A percentile compares a stretch with the other conserved stretches of the same genome.
These are phyloP conservation scores for Inga leiocalycina DNA, from an alignment of 306 rosid genomes.

Conservation along the genomic window DNA sequence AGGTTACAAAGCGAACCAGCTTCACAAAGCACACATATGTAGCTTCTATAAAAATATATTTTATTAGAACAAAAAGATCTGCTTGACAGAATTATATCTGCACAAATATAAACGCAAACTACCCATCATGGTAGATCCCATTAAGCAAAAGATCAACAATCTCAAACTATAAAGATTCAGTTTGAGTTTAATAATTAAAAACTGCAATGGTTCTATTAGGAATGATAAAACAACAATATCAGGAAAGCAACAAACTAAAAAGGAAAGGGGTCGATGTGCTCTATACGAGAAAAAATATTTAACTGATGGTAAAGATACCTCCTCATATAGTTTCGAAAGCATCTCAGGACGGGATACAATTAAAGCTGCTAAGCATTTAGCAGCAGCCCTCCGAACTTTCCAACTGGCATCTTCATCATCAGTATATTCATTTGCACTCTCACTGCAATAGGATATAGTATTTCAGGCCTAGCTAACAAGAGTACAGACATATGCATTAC, in stretches of 20 bases:
- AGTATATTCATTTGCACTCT: constrained; percentile 96
- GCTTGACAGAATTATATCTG: neutral
- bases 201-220: neutral
- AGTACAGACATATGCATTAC: constrained; percentile 18
- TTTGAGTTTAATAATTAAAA: neutral
- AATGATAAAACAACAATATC: constrained; percentile 2
- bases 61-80: neutral
- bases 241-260: constrained; percentile 3
- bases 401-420: constrained; percentile 99
- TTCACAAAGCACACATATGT: neutral
- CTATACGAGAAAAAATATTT: neutral
- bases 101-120: neutral
- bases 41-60: neutral
- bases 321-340: constrained; percentile 87
- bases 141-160: constrained; percentile 10
- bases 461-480: constrained; percentile 29
- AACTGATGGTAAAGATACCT: constrained; percentile 56
- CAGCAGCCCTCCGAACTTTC: constrained; percentile 99
- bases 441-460: constrained; percentile 59
- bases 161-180: neutral
- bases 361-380: constrained; percentile 96
- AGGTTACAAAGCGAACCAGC: constrained; percentile 22
- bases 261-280: neutral
- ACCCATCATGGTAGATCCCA: neutral
- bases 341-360: constrained; percentile 96